A percentile compares a stretch with the other conserved stretches of the same genome.
These are phyloP conservation scores for Fusarium citri DNA, from an alignment of 2,329 filamentous ascomycete genomes.

Conservation along the genomic window DNA sequence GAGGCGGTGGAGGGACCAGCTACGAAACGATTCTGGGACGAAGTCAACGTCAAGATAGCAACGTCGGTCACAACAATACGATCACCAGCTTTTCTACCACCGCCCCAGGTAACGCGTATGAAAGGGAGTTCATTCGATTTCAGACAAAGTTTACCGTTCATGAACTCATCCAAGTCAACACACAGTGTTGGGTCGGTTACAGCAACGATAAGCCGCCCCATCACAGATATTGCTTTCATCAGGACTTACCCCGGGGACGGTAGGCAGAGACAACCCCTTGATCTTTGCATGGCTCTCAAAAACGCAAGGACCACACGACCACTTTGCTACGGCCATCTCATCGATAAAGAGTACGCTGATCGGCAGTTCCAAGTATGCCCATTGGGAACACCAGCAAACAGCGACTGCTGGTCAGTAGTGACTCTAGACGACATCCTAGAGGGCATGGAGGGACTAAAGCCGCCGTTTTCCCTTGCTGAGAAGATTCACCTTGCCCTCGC, in stretches of 20 bases:
- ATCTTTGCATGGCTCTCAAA: constrained; percentile 15
- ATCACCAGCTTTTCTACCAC: neutral
- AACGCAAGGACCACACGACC: neutral
- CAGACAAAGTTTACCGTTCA: neutral
- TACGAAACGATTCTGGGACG: constrained; percentile 8
- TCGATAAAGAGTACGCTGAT: constrained; percentile 1
- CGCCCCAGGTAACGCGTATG: neutral
- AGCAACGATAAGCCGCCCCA: neutral
- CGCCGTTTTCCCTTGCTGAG: neutral
- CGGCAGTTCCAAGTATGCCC: constrained; percentile 12
- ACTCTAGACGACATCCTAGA: constrained; percentile 10
- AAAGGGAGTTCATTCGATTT: neutral
- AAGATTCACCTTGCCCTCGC: constrained; percentile 21
- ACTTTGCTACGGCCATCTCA: constrained; percentile 10
- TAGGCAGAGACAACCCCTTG: neutral
- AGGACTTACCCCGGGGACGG: fast-evolving
- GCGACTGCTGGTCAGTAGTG: constrained; percentile 9
- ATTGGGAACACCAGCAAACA: neutral
- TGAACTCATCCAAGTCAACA: fast-evolving
- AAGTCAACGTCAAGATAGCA: constrained; percentile 11
- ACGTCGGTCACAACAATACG: fast-evolving
- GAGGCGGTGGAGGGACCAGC: neutral
- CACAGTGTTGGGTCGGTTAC: neutral
- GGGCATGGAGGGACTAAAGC: neutral
- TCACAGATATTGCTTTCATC: neutral